Base-by-base conservation (phyloP, 116 monocot genomes). In the Papilionanthe hybrid region DNA sequence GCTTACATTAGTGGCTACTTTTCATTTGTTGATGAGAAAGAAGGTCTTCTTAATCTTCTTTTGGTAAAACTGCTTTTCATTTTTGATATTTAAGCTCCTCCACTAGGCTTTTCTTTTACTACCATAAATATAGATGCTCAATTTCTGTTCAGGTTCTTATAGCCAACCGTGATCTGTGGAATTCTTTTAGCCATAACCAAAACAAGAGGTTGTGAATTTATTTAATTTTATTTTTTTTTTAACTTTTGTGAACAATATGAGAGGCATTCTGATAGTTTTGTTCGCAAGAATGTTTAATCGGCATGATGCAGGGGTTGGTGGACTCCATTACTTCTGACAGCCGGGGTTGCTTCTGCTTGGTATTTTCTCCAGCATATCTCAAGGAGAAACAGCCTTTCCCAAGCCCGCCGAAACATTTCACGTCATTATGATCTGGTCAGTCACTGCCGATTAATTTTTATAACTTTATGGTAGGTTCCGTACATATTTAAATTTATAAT, bases 401-500 rank as follows among this genome's bases (percentile, higher is more conserved):
- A 99, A 81, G 91, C 99, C 67, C 93, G 93, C 9, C 90, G 69
- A 29, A 99, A 99, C 43, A 93, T 99, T 13, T 99, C 99, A 78
- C 91, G 79, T 20, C 99, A 99, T 82, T 99, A 99, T 84, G 99
- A 99, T 88, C 86, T 99, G 95, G 99, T 99, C 17, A 84, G 84
- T 83, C 1, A 44, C 49, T 44, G 42, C 18, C 42, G 5, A 73
- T 37, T 73, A 8, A 18, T 43, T 42, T 73, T 73, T 43, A 73
- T 42, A 41, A 42, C 72, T 19, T 42, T 8, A 72, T 8, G 42
- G n/a, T n/a, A 30, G 29, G 30, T 30, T 4, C 1, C 20, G 12
- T 18, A 7, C 15, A 6, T 72, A 43, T 72, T 72, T 72, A 3
- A 22, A 30, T 25, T 25, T 41, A 20, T 30, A 29, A 68, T 68